Conservation (phyloP, 2,329 filamentous ascomycete species). For the Verruconis gallopava region DNA sequence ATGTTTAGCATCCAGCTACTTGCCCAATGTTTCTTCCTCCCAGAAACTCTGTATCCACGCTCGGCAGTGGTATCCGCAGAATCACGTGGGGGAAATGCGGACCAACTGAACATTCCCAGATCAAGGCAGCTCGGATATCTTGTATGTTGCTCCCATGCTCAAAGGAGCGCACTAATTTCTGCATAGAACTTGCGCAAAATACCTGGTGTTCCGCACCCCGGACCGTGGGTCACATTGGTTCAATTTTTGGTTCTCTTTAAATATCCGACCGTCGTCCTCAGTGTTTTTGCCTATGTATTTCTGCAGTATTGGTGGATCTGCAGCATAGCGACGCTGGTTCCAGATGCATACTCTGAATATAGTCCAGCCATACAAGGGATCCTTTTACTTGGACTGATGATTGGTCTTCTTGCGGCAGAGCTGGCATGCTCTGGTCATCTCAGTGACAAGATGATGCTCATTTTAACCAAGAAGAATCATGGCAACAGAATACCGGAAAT, state of each 20-base stretch:
- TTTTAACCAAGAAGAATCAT: conserved; percentile 31
- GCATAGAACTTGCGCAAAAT: no score
- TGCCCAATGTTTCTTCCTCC: conserved; percentile 37
- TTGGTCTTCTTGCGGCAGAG: conserved; percentile 41
- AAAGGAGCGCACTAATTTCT: no score
- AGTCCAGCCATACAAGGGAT: conserved; percentile 39
- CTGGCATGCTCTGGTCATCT: conserved; percentile 39
- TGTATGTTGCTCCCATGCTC: no score
- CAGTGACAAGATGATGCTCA: conserved; percentile 39
- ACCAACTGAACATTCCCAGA: no score
- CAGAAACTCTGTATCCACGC: conserved; percentile 46
- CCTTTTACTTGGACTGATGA: conserved; percentile 39
- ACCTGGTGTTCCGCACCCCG: conserved; percentile 40
- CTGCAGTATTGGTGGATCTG: conserved; percentile 46
- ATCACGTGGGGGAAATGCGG: no score
- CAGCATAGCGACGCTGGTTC: conserved; percentile 40
- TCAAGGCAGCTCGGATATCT: no score
- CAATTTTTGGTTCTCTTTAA: conserved; percentile 37
- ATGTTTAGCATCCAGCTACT: conserved; percentile 36
- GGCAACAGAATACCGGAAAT: conserved; percentile 38
- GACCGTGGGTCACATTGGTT: conserved; percentile 31
- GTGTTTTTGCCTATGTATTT: conserved; percentile 38
- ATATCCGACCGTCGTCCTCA: conserved; percentile 32
- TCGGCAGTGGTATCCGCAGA: no score
- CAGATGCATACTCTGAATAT: conserved; percentile 38